Evolutionary conservation across 441 rosid genomes (phyloP), one percentile per base, ranked within the genome.

Genomic region (Populus hybrid): DNA sequence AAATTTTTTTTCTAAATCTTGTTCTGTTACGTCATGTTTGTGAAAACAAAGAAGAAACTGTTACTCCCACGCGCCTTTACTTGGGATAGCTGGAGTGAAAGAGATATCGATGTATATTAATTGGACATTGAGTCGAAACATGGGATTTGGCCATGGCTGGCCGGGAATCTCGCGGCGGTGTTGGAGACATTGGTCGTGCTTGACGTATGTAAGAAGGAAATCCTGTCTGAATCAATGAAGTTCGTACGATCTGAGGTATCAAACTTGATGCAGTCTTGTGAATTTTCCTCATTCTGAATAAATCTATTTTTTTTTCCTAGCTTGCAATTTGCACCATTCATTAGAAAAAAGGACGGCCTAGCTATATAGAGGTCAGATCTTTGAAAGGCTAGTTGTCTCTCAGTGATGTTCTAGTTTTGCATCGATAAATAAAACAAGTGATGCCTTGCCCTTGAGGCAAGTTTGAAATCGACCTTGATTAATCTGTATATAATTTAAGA

Each of bases 81-180:
- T 14, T 16, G 57, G 57, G 57, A 50, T 50, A 50, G 57, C 6
- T 14, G n/a, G 57, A 50, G 7, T 16, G 0, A 50, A 14, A 14
- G 57, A 14, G 20, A 50, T 50, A 50, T 50, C 18, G 18, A 42
- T 38, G 46, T 10, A 38, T 10, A 38, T 38, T 38, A 46, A 50
- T 14, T 50, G 14, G 11, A 57, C 5, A 5, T 10, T 2, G 35
- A 59, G 63, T 21, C 20, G 38, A 64, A 64, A 74, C 57, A 71
- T 69, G 82, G 79, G 83, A 72, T 64, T 70, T 14, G 69, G 81
- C 36, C 42, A 70, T 42, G 82, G 79, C 16, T 50, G 79, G 83
- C 84, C 90, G 88, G 85, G 89, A 88, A 86, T 88, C 89, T 78
- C 86, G 88, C 84, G 80, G 64, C 79, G 81, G 78, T 88, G 91